phyloP scores from a whole-genome alignment of 2,329 filamentous ascomycete genomes.

The Pyricularia sp. region DNA sequence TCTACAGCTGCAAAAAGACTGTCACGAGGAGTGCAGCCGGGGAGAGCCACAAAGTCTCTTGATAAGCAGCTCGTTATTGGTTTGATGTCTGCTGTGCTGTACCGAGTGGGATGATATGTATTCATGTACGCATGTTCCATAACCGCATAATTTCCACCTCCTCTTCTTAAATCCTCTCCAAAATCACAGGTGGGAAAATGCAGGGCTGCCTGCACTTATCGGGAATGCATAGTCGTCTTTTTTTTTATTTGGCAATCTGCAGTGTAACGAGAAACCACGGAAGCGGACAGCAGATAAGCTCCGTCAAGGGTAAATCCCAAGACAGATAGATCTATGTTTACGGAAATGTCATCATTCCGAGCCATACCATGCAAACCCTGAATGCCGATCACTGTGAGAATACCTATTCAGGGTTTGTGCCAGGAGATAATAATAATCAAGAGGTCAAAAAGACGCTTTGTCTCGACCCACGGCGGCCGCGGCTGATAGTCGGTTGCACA shows the following conservation, averaged over 20 bases:
- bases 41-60: neutral
- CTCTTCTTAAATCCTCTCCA: neutral
- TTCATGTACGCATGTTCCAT: neutral
- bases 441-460: neutral
- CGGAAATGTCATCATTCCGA: neutral
- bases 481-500: neutral
- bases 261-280: neutral
- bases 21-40: neutral
- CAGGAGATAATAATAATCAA: neutral
- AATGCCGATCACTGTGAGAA: neutral
- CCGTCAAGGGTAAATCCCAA: neutral
- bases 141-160: neutral
- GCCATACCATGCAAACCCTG: neutral
- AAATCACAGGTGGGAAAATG: neutral
- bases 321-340: neutral
- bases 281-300: neutral
- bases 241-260: neutral
- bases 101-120: neutral
- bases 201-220: neutral
- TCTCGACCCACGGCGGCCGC: neutral
- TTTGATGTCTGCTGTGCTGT: neutral
- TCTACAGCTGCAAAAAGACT: neutral
- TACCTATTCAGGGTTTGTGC: no score
- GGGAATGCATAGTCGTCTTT: neutral
- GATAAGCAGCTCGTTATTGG: neutral